Evolutionary conservation across 768 basidiomycete species (phyloP).

Genomic region (Calocybe cyanea): DNA sequence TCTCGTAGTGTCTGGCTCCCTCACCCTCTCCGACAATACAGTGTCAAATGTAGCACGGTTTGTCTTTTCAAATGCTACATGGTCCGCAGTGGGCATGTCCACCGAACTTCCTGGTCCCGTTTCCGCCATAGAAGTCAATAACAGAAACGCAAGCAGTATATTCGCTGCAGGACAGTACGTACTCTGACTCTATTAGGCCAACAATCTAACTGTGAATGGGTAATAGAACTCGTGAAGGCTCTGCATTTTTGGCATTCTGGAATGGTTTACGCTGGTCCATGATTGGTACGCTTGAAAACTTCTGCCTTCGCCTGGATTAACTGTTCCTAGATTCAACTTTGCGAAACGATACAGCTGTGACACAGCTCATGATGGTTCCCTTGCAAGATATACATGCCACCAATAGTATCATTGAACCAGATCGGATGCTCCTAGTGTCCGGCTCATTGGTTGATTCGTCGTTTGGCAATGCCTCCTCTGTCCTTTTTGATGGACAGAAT

Average conservation of each 20-base stretch:
- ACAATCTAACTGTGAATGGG: slow-evolving; percentile 6
- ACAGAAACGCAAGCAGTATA: slow-evolving; percentile 74
- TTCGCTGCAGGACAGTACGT: slow-evolving; percentile 86
- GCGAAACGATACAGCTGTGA: slow-evolving; percentile 56
- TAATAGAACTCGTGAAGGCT: slow-evolving; percentile 54
- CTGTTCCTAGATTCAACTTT: slow-evolving; percentile 49
- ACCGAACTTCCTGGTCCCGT: slow-evolving; percentile 81
- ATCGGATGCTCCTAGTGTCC: slow-evolving; percentile 89
- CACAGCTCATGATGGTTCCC: slow-evolving; percentile 89
- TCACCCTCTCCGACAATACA: slow-evolving; percentile 61
- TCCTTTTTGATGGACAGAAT: slow-evolving; percentile 79
- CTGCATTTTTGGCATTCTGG: slow-evolving; percentile 81
- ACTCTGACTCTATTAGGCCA: not conserved
- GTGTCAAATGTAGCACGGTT: slow-evolving; percentile 72
- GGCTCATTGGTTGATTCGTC: slow-evolving; percentile 67
- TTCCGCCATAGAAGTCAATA: slow-evolving; percentile 83
- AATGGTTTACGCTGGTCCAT: slow-evolving; percentile 74
- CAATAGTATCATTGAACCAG: slow-evolving; percentile 70
- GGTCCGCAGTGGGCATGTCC: slow-evolving; percentile 63
- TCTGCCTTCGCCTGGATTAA: not conserved
- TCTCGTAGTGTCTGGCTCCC: slow-evolving; percentile 78
- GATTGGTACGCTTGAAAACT: slow-evolving; percentile 42
- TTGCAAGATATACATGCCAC: slow-evolving; percentile 69
- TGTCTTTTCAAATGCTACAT: slow-evolving; percentile 66
- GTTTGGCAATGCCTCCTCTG: slow-evolving; percentile 78